Evolutionary conservation across 495 filamentous ascomycete genomes (phyloP).

Genomic region (Aspergillus kassunensis): DNA sequence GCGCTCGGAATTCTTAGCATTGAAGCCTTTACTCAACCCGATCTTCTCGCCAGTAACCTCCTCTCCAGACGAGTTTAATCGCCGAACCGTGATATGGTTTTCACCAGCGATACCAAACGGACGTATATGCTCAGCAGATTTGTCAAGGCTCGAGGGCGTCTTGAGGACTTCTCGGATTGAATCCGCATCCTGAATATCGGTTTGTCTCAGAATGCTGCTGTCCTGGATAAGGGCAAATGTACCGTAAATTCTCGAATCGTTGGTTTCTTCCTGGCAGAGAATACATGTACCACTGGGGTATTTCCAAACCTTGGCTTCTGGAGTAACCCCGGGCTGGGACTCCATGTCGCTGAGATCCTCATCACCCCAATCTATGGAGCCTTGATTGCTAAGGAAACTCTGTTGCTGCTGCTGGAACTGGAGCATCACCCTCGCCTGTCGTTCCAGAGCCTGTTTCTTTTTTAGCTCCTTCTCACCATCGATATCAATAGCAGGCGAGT

Average conservation of each 20-base stretch:
- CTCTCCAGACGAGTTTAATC: constrained; percentile 66
- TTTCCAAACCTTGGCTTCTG: constrained; percentile 76
- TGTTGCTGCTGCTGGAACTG: constrained; percentile 97
- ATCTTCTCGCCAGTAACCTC: constrained; percentile 70
- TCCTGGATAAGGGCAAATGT: constrained; percentile 86
- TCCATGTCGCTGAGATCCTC: constrained; percentile 68
- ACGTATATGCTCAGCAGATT: constrained; percentile 72
- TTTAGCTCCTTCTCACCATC: constrained; percentile 75
- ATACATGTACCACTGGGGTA: constrained; percentile 95
- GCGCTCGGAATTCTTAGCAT: constrained; percentile 56
- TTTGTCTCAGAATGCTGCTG: constrained; percentile 83
- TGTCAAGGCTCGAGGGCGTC: constrained; percentile 76
- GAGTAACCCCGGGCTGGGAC: constrained; percentile 47
- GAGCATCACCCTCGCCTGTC: constrained; percentile 91
- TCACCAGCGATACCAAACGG: constrained; percentile 88
- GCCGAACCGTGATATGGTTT: constrained; percentile 73
- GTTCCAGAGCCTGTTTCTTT: constrained; percentile 81
- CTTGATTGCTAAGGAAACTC: constrained; percentile 83
- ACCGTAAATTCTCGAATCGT: constrained; percentile 82
- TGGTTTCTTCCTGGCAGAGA: constrained; percentile 92
- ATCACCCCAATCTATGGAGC: constrained; percentile 79
- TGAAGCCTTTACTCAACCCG: constrained; percentile 85
- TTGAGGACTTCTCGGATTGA: constrained; percentile 78
- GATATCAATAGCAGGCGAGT: constrained; percentile 53
- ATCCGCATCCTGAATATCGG: constrained; percentile 73